phyloP scores from a whole-genome alignment of 2,329 filamentous ascomycete genomes.

The Fusarium sp. region DNA sequence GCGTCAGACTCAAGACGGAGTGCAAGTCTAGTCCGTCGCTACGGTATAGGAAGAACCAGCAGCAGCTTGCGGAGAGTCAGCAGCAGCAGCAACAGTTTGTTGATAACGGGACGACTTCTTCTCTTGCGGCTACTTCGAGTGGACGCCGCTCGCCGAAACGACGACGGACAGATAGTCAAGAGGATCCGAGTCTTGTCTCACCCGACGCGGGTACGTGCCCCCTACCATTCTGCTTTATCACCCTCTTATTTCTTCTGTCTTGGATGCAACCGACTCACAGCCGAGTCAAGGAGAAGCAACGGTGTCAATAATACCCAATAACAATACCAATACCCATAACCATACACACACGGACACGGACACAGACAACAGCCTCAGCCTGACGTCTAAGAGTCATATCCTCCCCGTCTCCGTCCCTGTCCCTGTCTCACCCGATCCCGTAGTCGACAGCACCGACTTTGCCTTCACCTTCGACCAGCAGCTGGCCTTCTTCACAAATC shows the following conservation, averaged over 20 bases:
- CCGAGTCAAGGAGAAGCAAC: constrained; percentile 33
- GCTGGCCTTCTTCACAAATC: constrained; percentile 42
- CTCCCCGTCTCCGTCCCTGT: constrained; percentile 36
- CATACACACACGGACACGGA: background rate
- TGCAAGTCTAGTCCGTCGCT: constrained; percentile 57
- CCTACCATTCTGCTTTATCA: background rate
- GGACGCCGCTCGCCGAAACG: constrained; percentile 50
- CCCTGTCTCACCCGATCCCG: constrained; percentile 43
- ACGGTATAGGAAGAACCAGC: constrained; percentile 49
- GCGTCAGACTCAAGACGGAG: constrained; percentile 51
- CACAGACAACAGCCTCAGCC: constrained; percentile 8
- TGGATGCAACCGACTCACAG: constrained; percentile 38
- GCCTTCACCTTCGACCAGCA: constrained; percentile 48
- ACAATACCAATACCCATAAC: constrained; percentile 1
- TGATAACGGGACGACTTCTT: background rate
- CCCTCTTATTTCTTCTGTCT: constrained; percentile 6
- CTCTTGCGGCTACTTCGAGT: constrained; percentile 17
- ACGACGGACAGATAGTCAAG: constrained; percentile 46
- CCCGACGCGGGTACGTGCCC: constrained; percentile 49
- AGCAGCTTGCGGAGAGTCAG: constrained; percentile 27
- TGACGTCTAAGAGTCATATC: constrained; percentile 39
- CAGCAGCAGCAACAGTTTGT: constrained; percentile 16
- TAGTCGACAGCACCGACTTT: constrained; percentile 47
- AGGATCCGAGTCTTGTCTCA: constrained; percentile 45
- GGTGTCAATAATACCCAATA: constrained; percentile 43